A percentile compares a stretch with the other conserved stretches of the same genome.
These are phyloP conservation scores for Bipolaris zeicola DNA, from an alignment of 2,329 filamentous ascomycete genomes.

Conservation along the genomic window DNA sequence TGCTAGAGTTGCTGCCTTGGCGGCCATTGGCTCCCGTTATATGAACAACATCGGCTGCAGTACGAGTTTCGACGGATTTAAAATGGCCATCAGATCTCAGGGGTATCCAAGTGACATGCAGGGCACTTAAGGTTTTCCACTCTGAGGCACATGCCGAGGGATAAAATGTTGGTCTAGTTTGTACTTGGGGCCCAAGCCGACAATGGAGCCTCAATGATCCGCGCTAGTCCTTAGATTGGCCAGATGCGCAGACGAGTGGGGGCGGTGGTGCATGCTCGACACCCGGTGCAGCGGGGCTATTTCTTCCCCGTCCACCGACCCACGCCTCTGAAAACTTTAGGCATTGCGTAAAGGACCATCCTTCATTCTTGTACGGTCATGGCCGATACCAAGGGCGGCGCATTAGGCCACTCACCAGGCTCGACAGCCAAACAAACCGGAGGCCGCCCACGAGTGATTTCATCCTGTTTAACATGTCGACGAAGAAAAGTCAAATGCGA, in stretches of 20 bases:
- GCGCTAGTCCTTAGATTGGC: constrained; percentile 10
- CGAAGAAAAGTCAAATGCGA: constrained; percentile 49
- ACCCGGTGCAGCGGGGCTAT: constrained; percentile 12
- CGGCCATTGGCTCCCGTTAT: too few species aligned
- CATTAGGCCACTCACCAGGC: constrained; percentile 32
- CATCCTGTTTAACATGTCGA: constrained; percentile 48
- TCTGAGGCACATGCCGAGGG: too few species aligned
- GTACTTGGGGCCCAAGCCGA: neutral
- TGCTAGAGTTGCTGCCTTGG: too few species aligned
- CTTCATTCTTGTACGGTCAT: constrained; percentile 20
- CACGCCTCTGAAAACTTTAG: constrained; percentile 19
- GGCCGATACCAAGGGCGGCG: constrained; percentile 31
- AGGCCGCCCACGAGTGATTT: constrained; percentile 46
- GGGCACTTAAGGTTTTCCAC: neutral
- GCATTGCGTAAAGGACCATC: constrained; percentile 12
- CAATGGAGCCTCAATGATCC: constrained; percentile 5
- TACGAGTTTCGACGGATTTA: too few species aligned
- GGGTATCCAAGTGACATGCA: too few species aligned
- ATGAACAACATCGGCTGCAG: too few species aligned
- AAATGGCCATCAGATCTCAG: too few species aligned
- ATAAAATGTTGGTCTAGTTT: neutral
- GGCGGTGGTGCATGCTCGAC: constrained; percentile 10
- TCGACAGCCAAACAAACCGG: constrained; percentile 33
- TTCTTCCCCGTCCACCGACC: constrained; percentile 20
- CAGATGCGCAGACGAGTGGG: constrained; percentile 11